These are phyloP conservation scores for Diaporthe caulivora DNA, from an alignment of 2,329 filamentous ascomycete species.

Conservation along the genomic window DNA sequence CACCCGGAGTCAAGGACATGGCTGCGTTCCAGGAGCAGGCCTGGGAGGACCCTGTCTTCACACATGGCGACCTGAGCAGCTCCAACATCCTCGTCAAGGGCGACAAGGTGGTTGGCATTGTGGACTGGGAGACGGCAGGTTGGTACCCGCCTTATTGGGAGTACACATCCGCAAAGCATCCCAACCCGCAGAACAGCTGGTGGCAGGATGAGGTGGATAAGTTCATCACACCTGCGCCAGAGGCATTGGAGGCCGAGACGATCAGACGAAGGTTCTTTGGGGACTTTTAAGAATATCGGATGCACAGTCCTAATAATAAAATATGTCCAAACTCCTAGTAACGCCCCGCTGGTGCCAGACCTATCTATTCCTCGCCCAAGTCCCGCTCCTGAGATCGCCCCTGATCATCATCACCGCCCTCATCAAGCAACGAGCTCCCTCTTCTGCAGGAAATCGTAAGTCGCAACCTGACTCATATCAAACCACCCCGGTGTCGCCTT, in stretches of 20 bases:
- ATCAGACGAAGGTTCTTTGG: conserved; percentile 25
- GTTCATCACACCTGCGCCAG: not conserved
- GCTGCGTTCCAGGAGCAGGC: conserved; percentile 19
- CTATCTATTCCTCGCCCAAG: not conserved
- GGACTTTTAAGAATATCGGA: not conserved
- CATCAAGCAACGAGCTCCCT: conserved; percentile 11
- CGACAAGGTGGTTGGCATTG: conserved; percentile 52
- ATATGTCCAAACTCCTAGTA: not conserved
- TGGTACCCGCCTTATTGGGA: conserved; percentile 61
- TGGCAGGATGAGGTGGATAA: conserved; percentile 31
- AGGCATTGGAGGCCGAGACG: conserved; percentile 15
- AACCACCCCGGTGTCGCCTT: not conserved
- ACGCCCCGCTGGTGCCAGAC: not conserved
- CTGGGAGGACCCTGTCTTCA: conserved; percentile 55
- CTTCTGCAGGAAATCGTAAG: not conserved
- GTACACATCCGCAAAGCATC: conserved; percentile 42
- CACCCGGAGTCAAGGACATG: conserved; percentile 26
- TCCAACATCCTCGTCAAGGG: conserved; percentile 58
- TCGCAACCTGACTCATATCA: conserved; percentile 25
- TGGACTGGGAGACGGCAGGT: conserved; percentile 62
- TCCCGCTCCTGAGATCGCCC: not conserved
- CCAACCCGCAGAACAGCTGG: conserved; percentile 21
- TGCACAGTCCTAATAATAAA: not conserved
- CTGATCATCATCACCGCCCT: rapidly evolving
- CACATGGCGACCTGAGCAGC: conserved; percentile 62